phyloP scores from a whole-genome alignment of 176 grass and related monocot species.

The Oryza longistaminata region DNA sequence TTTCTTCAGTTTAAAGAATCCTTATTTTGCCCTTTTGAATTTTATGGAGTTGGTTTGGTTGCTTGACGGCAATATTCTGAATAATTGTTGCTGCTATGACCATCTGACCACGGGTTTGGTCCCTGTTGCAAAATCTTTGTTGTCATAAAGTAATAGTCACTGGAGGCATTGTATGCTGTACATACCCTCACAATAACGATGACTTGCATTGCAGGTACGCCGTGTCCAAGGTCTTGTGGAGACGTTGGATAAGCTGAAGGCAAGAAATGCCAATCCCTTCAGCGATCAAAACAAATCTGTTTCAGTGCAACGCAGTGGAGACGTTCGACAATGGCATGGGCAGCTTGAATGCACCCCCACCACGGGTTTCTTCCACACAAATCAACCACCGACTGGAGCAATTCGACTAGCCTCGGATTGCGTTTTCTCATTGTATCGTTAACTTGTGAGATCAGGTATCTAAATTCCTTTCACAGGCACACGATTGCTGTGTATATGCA shows the following conservation, averaged over 20 bases:
- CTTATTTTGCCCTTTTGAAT: neutral
- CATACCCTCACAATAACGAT: neutral
- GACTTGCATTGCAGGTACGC: slow-evolving; percentile 47
- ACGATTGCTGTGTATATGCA: slow-evolving; percentile 42
- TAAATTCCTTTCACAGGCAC: slow-evolving; percentile 10
- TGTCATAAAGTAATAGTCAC: neutral
- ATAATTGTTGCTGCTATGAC: neutral
- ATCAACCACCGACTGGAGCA: slow-evolving; percentile 58
- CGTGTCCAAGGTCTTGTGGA: slow-evolving; percentile 64
- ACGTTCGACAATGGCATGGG: slow-evolving; percentile 63
- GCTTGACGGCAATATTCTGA: neutral
- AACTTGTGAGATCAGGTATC: slow-evolving; percentile 18
- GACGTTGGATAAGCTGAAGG: slow-evolving; percentile 64
- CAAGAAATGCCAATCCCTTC: slow-evolving; percentile 65
- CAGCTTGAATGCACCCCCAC: slow-evolving; percentile 63
- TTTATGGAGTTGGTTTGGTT: neutral
- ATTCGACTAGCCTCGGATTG: slow-evolving; percentile 48
- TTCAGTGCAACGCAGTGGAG: slow-evolving; percentile 70
- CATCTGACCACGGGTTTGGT: neutral
- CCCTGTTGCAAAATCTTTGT: neutral
- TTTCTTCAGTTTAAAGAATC: neutral
- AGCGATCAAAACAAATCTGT: slow-evolving; percentile 42
- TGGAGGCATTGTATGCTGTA: neutral
- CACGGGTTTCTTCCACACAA: slow-evolving; percentile 49
- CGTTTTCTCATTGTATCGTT: slow-evolving; percentile 27